These are phyloP conservation scores for Cyathus striatus DNA, from an alignment of 768 basidiomycete species.

Conservation along the genomic window DNA sequence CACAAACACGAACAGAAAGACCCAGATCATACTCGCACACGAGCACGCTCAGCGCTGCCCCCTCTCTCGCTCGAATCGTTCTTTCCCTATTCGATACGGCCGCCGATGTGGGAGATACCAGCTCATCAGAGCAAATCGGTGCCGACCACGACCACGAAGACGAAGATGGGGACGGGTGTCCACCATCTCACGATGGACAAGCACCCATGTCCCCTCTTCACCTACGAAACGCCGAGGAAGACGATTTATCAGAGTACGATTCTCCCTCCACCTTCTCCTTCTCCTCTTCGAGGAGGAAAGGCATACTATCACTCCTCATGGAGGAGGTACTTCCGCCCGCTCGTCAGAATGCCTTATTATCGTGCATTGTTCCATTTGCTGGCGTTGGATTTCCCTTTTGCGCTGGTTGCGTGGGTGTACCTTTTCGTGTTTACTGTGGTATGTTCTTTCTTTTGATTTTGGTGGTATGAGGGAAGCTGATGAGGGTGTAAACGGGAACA, in stretches of 20 bases:
- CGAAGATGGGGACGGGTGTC: no score
- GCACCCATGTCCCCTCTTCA: no score
- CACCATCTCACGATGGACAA: no score
- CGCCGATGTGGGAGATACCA: constrained; percentile 30
- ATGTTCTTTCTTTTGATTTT: constrained; percentile 18
- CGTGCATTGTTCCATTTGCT: constrained; percentile 62
- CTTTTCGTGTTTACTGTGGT: constrained; percentile 80
- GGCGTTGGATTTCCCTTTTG: constrained; percentile 75
- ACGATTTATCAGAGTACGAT: no score
- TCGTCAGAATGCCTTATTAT: constrained; percentile 55
- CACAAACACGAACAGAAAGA: constrained; percentile 19
- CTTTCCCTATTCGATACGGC: constrained; percentile 63
- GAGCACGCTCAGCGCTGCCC: constrained; percentile 50
- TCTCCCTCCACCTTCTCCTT: no score
- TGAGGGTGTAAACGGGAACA: constrained; percentile 71
- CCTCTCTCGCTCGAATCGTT: constrained; percentile 65
- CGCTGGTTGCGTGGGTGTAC: constrained; percentile 72
- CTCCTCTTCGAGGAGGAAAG: no score
- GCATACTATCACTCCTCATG: constrained; percentile 32
- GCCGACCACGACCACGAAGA: no score
- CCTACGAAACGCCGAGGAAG: no score
- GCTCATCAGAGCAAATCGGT: no score
- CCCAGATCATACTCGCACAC: constrained; percentile 55
- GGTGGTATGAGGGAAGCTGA: no score
- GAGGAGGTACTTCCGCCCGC: constrained; percentile 61